Percentiles rank a stretch among this genome's conserved stretches.
Evolutionary conservation across 345 rosid genomes (phyloP).

Genomic region (Camelina hispida): DNA sequence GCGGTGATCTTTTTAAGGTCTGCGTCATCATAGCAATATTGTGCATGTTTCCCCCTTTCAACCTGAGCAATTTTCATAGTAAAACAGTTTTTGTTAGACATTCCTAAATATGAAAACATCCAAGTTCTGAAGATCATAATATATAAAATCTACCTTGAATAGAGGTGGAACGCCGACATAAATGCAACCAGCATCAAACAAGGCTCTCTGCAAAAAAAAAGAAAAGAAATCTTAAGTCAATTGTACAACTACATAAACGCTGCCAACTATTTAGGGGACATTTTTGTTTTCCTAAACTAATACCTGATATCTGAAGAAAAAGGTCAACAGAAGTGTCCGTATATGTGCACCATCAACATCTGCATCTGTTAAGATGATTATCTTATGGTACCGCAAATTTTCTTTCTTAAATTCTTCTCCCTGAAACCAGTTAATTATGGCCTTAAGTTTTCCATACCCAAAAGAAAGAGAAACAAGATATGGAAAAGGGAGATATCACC

Average conservation of each 20-base stretch:
- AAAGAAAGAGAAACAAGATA: conserved; percentile 9
- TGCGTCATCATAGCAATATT: conserved; percentile 82
- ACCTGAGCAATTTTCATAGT: conserved; percentile 57
- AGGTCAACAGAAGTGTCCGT: conserved; percentile 86
- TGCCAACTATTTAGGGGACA: not conserved
- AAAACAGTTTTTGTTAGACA: conserved; percentile 16
- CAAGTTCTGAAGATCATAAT: conserved; percentile 23
- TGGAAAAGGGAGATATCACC: conserved; percentile 49
- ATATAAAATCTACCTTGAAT: conserved; percentile 65
- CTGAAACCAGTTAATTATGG: conserved; percentile 48
- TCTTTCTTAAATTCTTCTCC: conserved; percentile 93
- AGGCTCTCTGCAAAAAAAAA: conserved; percentile 66
- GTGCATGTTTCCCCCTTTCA: conserved; percentile 84
- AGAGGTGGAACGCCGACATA: conserved; percentile 99
- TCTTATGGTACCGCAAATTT: conserved; percentile 87
- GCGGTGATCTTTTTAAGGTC: conserved; percentile 63
- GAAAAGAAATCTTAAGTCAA: conserved; percentile 32
- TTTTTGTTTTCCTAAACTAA: not conserved
- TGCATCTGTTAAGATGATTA: conserved; percentile 97
- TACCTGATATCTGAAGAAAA: conserved; percentile 99
- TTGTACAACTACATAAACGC: conserved; percentile 20
- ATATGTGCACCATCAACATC: conserved; percentile 99
- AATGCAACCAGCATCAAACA: conserved; percentile 91
- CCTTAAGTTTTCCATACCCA: conserved; percentile 21
- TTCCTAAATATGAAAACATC: conserved; percentile 24